Evolutionary conservation across 768 basidiomycete genomes (phyloP).

Genomic region (Podaxis sp.): DNA sequence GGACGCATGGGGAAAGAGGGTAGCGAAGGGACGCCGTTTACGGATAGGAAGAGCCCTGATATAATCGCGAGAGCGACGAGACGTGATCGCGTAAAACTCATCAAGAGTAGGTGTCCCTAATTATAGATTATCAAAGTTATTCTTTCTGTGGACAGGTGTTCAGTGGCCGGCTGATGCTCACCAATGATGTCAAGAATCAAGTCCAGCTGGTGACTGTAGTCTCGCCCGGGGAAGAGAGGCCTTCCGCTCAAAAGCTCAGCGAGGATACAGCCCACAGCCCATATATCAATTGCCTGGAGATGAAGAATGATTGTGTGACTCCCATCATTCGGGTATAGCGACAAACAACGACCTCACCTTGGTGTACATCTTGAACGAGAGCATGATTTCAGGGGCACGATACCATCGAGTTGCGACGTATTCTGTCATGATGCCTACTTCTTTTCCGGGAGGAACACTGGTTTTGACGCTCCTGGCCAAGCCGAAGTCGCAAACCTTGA

Average conservation of each 20-base stretch:
- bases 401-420: conserved; percentile 95
- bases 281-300: conserved; percentile 59
- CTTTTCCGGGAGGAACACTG: conserved; percentile 53
- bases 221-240: conserved; percentile 85
- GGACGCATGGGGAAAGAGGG: conserved; percentile 77
- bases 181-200: conserved; percentile 89
- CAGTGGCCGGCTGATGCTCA: conserved; percentile 17
- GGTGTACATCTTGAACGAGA: conserved; percentile 88
- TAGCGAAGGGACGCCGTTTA: conserved; percentile 66
- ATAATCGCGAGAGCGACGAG: conserved; percentile 81
- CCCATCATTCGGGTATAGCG: background rate
- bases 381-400: conserved; percentile 92
- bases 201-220: conserved; percentile 85
- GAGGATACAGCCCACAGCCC: conserved; percentile 74
- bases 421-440: conserved; percentile 72
- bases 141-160: background rate
- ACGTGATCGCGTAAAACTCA: conserved; percentile 89
- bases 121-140: conserved; percentile 18
- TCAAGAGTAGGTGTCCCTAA: conserved; percentile 81
- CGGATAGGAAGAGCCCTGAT: conserved; percentile 84
- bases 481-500: conserved; percentile 90
- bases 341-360: conserved; percentile 40
- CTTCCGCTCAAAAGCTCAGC: conserved; percentile 81
- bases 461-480: conserved; percentile 67
- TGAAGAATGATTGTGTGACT: conserved; percentile 8